These are phyloP conservation scores for Cystobasidium sp. DNA, from an alignment of 1,284 basidiomycete species.

Conservation along the genomic window DNA sequence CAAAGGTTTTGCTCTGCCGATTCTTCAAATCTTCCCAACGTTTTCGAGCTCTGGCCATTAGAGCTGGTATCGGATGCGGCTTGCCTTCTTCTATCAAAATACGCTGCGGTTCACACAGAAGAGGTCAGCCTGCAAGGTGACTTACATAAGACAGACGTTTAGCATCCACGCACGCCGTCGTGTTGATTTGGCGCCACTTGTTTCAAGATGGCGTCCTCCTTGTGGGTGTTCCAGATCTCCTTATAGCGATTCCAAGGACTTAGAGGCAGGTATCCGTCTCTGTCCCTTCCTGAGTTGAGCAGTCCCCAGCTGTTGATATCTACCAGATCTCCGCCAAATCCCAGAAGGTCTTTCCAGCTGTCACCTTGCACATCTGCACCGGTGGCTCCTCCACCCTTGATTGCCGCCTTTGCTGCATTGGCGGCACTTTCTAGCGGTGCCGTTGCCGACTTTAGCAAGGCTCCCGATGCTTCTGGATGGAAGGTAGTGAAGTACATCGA, in stretches of 20 bases:
- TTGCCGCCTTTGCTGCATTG: conserved; percentile 27
- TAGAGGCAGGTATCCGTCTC: conserved; percentile 20
- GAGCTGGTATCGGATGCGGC: conserved; percentile 54
- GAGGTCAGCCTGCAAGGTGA: background rate
- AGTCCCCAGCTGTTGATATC: conserved; percentile 32
- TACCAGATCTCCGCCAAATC: conserved; percentile 24
- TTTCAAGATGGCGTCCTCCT: conserved; percentile 14
- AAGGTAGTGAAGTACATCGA: conserved; percentile 31
- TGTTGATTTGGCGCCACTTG: background rate
- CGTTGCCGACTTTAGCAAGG: conserved; percentile 14
- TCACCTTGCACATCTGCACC: conserved; percentile 5
- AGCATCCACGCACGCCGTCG: conserved; percentile 20
- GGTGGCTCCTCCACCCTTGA: conserved; percentile 15
- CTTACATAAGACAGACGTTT: background rate
- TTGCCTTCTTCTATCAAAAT: conserved; percentile 35
- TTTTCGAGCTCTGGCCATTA: conserved; percentile 78
- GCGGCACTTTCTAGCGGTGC: conserved; percentile 27
- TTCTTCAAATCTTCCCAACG: conserved; percentile 68
- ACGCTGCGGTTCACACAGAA: background rate
- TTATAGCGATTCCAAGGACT: conserved; percentile 33
- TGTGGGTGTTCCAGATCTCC: conserved; percentile 23
- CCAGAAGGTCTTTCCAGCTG: conserved; percentile 19
- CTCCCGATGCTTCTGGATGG: conserved; percentile 26
- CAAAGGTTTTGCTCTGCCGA: conserved; percentile 76
- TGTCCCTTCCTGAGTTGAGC: conserved; percentile 28